A percentile compares a stretch with the other conserved stretches of the same genome.
Evolutionary conservation across 2,329 filamentous ascomycete genomes (phyloP).

Genomic region (Fusarium pseudonygamai): DNA sequence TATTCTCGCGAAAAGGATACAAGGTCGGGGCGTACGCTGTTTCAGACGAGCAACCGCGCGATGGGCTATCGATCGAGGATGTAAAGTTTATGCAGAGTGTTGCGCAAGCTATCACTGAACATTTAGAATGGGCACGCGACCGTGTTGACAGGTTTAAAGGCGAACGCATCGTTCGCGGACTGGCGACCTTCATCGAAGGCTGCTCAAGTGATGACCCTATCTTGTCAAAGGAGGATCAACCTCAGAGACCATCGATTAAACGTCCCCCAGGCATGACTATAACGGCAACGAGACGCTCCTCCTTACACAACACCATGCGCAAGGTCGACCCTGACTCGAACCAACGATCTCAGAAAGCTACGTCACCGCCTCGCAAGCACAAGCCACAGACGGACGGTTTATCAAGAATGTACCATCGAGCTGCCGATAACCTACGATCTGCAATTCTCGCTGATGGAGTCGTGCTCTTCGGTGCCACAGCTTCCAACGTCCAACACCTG

Average conservation of each 20-base stretch:
- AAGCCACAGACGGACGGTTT: slow-evolving; percentile 34
- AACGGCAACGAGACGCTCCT: slow-evolving; percentile 15
- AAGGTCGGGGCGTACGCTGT: slow-evolving; percentile 70
- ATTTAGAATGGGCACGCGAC: slow-evolving; percentile 65
- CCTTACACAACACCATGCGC: slow-evolving; percentile 10
- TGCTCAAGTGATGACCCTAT: slow-evolving; percentile 47
- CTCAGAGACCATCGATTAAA: slow-evolving; percentile 2
- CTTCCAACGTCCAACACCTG: slow-evolving; percentile 26
- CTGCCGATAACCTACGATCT: slow-evolving; percentile 44
- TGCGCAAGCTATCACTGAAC: slow-evolving; percentile 65
- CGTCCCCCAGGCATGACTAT: slow-evolving; percentile 35
- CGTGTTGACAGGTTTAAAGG: slow-evolving; percentile 62
- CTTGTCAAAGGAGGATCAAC: slow-evolving; percentile 12
- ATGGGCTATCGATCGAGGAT: slow-evolving; percentile 59
- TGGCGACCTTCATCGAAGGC: slow-evolving; percentile 64
- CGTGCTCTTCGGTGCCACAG: slow-evolving; percentile 44
- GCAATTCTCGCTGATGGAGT: slow-evolving; percentile 47
- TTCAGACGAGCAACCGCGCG: slow-evolving; percentile 64
- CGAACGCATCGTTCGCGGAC: slow-evolving; percentile 63
- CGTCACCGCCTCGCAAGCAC: not conserved
- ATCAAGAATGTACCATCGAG: slow-evolving; percentile 41
- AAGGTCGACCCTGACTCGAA: slow-evolving; percentile 12
- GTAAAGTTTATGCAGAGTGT: slow-evolving; percentile 66
- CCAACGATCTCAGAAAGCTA: not conserved
- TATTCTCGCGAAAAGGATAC: slow-evolving; percentile 62